phyloP scores from a whole-genome alignment of 2,329 filamentous ascomycete species.

The Trichothecium roseum region DNA sequence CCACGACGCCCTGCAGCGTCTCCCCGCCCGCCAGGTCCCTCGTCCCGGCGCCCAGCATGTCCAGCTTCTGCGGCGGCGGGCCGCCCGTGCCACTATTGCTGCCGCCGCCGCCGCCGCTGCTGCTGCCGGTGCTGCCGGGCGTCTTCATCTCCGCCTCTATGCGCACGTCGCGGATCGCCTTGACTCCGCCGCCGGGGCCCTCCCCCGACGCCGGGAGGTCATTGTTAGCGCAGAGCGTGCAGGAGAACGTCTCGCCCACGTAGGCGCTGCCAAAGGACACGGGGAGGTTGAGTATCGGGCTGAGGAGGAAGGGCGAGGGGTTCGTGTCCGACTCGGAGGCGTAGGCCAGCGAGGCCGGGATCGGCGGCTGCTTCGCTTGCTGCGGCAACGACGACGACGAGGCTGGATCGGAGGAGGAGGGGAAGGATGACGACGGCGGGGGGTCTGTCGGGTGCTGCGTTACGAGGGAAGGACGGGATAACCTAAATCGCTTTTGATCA shows the following conservation, averaged over 20 bases:
- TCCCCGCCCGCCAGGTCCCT: constrained; percentile 48
- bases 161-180: constrained; percentile 61
- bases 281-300: constrained; percentile 68
- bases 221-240: constrained; percentile 93
- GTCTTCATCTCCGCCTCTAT: constrained; percentile 95
- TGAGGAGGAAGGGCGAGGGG: constrained; percentile 45
- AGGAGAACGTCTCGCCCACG: constrained; percentile 89
- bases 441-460: constrained; percentile 54
- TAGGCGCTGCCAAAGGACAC: constrained; percentile 90
- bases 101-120: constrained; percentile 4
- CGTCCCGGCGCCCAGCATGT: constrained; percentile 4
- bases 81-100: too few relatives aligned
- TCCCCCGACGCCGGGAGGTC: constrained; percentile 34
- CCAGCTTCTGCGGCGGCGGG: too few relatives aligned
- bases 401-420: constrained; percentile 21
- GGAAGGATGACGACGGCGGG: constrained; percentile 30
- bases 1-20: constrained; percentile 71
- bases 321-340: constrained; percentile 33
- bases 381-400: constrained; percentile 26
- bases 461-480: constrained; percentile 73
- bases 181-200: constrained; percentile 14
- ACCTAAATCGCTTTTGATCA: constrained; percentile 33
- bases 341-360: constrained; percentile 66
- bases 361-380: constrained; percentile 22
- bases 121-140: constrained; percentile 33